Evolutionary conservation across 257 asterid species (phyloP).

Genomic region (Solanum virginianum): DNA sequence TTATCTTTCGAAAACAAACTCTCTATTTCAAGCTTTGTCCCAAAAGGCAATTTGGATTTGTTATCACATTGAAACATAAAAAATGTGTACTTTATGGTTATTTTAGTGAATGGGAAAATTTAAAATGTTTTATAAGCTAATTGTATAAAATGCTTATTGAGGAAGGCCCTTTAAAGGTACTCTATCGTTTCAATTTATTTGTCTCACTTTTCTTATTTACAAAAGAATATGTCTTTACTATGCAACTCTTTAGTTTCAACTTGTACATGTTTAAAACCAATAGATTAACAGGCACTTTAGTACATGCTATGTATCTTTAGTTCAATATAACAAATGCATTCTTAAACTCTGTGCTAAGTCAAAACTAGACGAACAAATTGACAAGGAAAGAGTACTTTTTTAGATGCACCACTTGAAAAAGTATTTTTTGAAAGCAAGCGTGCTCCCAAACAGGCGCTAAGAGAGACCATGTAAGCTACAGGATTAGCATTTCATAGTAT

Average conservation of each 20-base stretch:
- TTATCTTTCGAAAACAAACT: background rate
- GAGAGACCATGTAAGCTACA: background rate
- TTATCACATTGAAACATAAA: background rate
- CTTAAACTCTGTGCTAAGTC: too few species aligned
- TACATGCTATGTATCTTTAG: too few species aligned
- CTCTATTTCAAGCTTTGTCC: background rate
- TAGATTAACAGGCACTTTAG: too few species aligned
- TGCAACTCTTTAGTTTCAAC: too few species aligned
- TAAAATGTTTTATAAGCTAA: background rate
- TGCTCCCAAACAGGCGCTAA: background rate
- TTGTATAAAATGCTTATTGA: background rate
- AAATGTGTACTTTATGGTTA: background rate
- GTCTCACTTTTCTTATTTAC: too few species aligned
- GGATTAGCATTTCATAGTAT: background rate
- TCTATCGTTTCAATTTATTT: too few species aligned
- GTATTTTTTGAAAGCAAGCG: background rate
- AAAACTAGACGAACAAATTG: too few species aligned
- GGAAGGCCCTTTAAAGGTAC: background rate
- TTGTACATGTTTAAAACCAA: too few species aligned
- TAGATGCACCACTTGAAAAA: background rate
- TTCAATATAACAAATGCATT: too few species aligned
- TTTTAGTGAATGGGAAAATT: background rate
- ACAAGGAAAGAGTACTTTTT: background rate
- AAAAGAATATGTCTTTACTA: too few species aligned
- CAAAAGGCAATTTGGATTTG: background rate